These are phyloP conservation scores for Crithidia sp. DNA, from an alignment of 208 protist genomes.

Conservation along the genomic window DNA sequence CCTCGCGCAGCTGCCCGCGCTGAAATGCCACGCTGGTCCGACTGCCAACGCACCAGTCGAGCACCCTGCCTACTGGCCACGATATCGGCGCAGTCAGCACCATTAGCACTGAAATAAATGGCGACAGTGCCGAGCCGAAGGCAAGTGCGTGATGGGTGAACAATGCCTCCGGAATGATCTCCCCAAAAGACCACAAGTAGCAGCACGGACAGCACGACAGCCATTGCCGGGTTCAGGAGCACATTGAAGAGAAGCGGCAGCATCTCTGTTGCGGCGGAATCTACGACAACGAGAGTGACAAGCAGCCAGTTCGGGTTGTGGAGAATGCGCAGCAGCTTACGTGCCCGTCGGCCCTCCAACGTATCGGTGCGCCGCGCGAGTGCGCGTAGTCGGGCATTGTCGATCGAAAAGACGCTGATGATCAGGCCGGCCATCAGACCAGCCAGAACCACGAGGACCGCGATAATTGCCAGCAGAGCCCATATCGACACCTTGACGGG, in stretches of 20 bases:
- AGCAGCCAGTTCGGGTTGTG: constrained; percentile 73
- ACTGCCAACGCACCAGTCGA: constrained; percentile 68
- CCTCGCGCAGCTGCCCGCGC: constrained; percentile 61
- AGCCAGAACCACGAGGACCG: constrained; percentile 47
- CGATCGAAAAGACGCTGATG: constrained; percentile 74
- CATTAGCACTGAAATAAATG: constrained; percentile 63
- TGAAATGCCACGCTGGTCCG: constrained; percentile 58
- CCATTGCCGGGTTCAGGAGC: constrained; percentile 52
- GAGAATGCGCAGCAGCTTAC: constrained; percentile 53
- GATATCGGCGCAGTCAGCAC: constrained; percentile 59
- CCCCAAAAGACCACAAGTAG: constrained; percentile 71
- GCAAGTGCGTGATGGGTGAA: constrained; percentile 70
- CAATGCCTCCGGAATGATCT: constrained; percentile 80
- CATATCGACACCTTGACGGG: constrained; percentile 42
- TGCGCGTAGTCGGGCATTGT: constrained; percentile 50
- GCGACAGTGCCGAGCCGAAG: constrained; percentile 48
- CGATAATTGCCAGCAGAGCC: constrained; percentile 39
- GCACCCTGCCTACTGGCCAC: constrained; percentile 72
- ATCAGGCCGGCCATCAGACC: constrained; percentile 70
- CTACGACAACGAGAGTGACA: constrained; percentile 65
- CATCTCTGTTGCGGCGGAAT: constrained; percentile 67
- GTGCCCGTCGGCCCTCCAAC: constrained; percentile 43
- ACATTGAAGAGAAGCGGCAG: constrained; percentile 74
- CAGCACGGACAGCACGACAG: constrained; percentile 61
- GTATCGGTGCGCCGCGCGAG: constrained; percentile 39